Base-by-base conservation (phyloP, 2,329 filamentous ascomycete species). In the Acrocalymma vagum region DNA sequence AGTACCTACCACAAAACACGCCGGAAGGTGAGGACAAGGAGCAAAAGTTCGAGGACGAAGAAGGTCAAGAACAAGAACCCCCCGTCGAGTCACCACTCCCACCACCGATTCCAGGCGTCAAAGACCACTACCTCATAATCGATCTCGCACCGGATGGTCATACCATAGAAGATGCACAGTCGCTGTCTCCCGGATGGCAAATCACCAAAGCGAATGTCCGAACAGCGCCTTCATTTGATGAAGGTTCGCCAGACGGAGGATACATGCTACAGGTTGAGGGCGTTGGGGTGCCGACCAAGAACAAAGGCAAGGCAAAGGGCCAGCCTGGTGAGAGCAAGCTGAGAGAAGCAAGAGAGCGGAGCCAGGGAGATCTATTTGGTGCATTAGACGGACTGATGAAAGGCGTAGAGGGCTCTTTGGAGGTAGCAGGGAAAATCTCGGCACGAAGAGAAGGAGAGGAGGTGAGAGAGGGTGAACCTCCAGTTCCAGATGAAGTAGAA, bases 131-230 rank as follows among this genome's bases (percentile, higher is more conserved):
- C 53, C 60, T 85, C 17, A 69, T 86, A 3, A 58, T 86, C 15
- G 81, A 85, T 52, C 61, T 85, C 18, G 65, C 55, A 5, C 44
- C 56, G 3, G 70, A 75, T 25, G 75, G 75, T 2, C 71, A 70
- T 16, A 74, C 71, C 2, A 81, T 97, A 1, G 74, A 81, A 0
- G 83, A 82, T 41, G 87, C 88, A 1, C 83, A 87, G 27, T 91
- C 86, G 48, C 73, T 96, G 9, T 87, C 83, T 7, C 74, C 85
- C 0, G 81, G 86, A 33, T 97, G 93, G 85, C 84, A 87, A 57
- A 77, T 86, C 10, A 71, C 83, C 22, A 70, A 72, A 11, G 78
- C 79, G 0, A 70, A 71, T 8, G 69, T 87, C 8, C 72, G 73
- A 6, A 74, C 76, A 8, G 85, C 86, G 11, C 86, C 86, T 1